Conservation (phyloP, 2,329 filamentous ascomycete species). For the Aspergillus fijiensis region DNA sequence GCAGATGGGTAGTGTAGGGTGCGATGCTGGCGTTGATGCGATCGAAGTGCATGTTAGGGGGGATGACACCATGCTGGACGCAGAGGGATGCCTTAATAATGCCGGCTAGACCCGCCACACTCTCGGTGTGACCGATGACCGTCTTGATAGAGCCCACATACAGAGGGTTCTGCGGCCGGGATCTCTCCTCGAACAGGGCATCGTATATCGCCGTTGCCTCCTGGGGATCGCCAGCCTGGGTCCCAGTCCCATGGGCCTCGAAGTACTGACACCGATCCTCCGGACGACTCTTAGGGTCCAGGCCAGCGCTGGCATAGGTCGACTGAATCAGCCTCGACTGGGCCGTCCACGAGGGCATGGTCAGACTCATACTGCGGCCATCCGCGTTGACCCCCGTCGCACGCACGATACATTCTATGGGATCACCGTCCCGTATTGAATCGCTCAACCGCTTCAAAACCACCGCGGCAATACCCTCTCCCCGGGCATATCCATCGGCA, state of each 20-base stretch:
- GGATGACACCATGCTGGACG: constrained; percentile 25
- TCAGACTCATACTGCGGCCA: constrained; percentile 36
- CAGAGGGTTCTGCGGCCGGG: constrained; percentile 3
- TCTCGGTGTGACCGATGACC: constrained; percentile 16
- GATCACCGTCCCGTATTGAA: constrained; percentile 50
- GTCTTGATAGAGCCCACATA: constrained; percentile 16
- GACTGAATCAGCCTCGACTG: constrained; percentile 42
- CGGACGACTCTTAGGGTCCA: constrained; percentile 29
- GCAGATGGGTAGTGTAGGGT: constrained; percentile 19
- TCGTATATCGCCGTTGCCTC: constrained; percentile 29
- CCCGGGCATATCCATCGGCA: constrained; percentile 53
- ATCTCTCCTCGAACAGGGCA: constrained; percentile 19
- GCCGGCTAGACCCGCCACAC: constrained; percentile 25
- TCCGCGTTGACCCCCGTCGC: constrained; percentile 39
- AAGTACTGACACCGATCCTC: constrained; percentile 43
- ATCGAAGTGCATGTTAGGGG: constrained; percentile 27
- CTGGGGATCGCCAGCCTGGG: constrained; percentile 31
- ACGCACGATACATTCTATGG: constrained; percentile 43
- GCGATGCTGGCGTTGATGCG: constrained; percentile 21
- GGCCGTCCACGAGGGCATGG: constrained; percentile 37
- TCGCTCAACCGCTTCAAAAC: constrained; percentile 52
- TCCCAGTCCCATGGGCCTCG: constrained; percentile 49
- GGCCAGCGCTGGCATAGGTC: constrained; percentile 41
- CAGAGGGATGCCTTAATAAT: constrained; percentile 25
- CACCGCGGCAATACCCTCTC: constrained; percentile 53